Base-by-base conservation (phyloP, 1,139 yeast species). In the Geotrichum reessii region DNA sequence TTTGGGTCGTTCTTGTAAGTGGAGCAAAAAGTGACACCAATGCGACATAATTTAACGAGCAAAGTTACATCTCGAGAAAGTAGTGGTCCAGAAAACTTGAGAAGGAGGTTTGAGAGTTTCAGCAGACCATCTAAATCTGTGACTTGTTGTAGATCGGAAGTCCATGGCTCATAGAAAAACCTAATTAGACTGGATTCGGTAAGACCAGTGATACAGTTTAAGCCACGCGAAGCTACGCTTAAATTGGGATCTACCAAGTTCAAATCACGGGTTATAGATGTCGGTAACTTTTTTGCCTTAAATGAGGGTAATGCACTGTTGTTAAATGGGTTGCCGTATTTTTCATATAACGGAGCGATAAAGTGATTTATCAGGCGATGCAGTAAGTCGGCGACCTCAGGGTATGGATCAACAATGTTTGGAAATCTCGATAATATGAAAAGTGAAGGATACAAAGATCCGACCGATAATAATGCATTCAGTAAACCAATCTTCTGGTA, bases 401-500 rank as follows among this genome's bases (percentile, higher is more conserved):
- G 78, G 63, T 83, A 84, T 0, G 86, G 74, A 51, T 79, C 74
- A 0, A 86, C 82, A 53, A 90, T 71, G 61, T 77, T 82, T 7
- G 96, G 95, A 66, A 81, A 82, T 61, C 79, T 78, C 1, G 83
- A 74, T 5, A 91, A 73, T 2, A 90, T 76, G 65, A 73, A 83
- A 5, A 87, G 64, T 0, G 90, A 76, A 1, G 93, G 91, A 71
- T 82, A 77, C 54, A 85, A 77, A 52, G 86, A 73, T 0, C 95
- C 95, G 61, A 79, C 80, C 0, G 81, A 73, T n/a, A 90, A 71
- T 49, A 86, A 75, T 6, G 78, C 74, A 62, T 81, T 77, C 24
- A 86, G 69, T 53, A 89, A 72, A 54, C 78, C 79, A 28, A 72
- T 69, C 61, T 77, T 78, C 58, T 73, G 68, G 49, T 64, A 65